Percentiles rank a stretch among this genome's conserved stretches.
Conservation (phyloP, 345 rosid species). For the Sapria himalayana region DNA sequence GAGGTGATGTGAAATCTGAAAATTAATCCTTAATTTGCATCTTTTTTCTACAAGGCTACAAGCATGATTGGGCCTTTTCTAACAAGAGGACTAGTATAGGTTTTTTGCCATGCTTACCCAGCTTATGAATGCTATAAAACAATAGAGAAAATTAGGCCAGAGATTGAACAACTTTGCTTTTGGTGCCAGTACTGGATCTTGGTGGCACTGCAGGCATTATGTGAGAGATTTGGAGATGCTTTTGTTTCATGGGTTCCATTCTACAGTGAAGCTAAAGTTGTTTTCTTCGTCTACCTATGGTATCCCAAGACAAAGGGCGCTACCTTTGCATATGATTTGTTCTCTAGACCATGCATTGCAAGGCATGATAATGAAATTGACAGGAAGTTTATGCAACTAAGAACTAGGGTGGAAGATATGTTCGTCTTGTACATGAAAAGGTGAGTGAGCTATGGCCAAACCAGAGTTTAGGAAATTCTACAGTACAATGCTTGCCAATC, state of each 20-base stretch:
- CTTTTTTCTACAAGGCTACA: too few species aligned
- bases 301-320: constrained; percentile 69
- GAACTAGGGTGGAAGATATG: constrained; percentile 33
- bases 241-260: too few species aligned
- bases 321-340: constrained; percentile 39
- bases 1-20: too few species aligned
- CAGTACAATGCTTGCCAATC: constrained; percentile 32
- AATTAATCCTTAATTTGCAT: too few species aligned
- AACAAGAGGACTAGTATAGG: constrained; percentile 42
- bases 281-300: constrained; percentile 61
- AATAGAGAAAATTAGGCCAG: constrained; percentile 37
- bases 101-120: constrained; percentile 40
- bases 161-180: constrained; percentile 37
- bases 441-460: constrained; percentile 30
- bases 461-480: constrained; percentile 29
- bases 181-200: constrained; percentile 67
- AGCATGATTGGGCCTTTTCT: constrained; percentile 43
- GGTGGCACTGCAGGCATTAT: too few species aligned
- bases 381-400: constrained; percentile 31
- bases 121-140: constrained; percentile 49
- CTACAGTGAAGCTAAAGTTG: too few species aligned
- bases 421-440: constrained; percentile 31
- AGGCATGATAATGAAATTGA: constrained; percentile 54
- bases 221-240: too few species aligned
- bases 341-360: constrained; percentile 33